Percentiles rank a stretch among this genome's conserved stretches.
phyloP scores from a whole-genome alignment of 2,329 filamentous ascomycete genomes.

The Paraphaeosphaeria sporulosa region DNA sequence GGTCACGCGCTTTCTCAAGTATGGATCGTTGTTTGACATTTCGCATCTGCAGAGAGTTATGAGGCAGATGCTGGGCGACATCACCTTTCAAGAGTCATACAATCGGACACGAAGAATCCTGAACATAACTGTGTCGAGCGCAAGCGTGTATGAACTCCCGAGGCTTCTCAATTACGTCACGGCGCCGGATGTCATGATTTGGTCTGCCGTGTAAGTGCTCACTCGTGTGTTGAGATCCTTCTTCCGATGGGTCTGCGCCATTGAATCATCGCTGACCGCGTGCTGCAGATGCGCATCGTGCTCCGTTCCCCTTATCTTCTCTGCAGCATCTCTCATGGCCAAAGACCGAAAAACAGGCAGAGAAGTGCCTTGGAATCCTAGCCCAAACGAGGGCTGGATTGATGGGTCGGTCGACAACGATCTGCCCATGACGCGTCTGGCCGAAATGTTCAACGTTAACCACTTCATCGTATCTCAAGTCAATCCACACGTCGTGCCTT shows the following conservation, averaged over 20 bases:
- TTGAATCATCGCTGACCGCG: conserved; percentile 19
- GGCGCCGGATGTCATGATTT: conserved; percentile 92
- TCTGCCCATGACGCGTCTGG: conserved; percentile 85
- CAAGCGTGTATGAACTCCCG: conserved; percentile 85
- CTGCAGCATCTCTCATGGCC: conserved; percentile 77
- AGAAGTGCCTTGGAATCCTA: conserved; percentile 83
- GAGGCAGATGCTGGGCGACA: conserved; percentile 79
- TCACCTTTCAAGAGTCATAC: conserved; percentile 95
- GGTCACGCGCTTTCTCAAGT: conserved; percentile 76
- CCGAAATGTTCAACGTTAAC: conserved; percentile 98
- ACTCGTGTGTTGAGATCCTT: not conserved
- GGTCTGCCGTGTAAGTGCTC: conserved; percentile 79
- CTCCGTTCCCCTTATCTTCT: conserved; percentile 88
- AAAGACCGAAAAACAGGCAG: conserved; percentile 84
- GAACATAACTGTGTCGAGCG: conserved; percentile 92
- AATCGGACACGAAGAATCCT: conserved; percentile 91
- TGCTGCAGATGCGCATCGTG: conserved; percentile 77
- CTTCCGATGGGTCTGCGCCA: not conserved
- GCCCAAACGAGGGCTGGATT: conserved; percentile 80
- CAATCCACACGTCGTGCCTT: conserved; percentile 91
- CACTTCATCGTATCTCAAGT: conserved; percentile 98
- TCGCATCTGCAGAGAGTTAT: conserved; percentile 82
- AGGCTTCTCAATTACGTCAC: conserved; percentile 91
- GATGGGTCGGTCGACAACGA: conserved; percentile 96
- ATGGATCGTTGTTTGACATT: conserved; percentile 86